Percentiles rank a stretch among this genome's conserved stretches.
Evolutionary conservation across 441 rosid species (phyloP).

Genomic region (Metrosideros polymorpha): DNA sequence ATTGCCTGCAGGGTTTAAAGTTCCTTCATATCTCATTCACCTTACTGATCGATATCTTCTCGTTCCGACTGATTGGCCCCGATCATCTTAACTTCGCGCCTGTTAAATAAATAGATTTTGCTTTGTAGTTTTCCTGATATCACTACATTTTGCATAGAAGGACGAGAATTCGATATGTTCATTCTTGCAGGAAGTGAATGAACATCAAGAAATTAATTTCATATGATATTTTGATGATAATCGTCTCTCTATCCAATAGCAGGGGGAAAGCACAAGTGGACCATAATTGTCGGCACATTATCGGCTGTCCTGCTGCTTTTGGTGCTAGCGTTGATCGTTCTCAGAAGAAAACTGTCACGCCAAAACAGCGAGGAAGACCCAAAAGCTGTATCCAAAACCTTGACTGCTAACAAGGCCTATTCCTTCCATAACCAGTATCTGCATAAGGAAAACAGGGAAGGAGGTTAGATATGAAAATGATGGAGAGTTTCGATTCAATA

Average conservation of each 20-base stretch:
- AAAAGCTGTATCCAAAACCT: slow-evolving; percentile 25
- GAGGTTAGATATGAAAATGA: slow-evolving; percentile 27
- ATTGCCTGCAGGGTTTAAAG: neutral
- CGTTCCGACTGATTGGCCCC: neutral
- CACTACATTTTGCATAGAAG: neutral
- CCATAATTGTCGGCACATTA: slow-evolving; percentile 17
- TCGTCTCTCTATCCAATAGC: neutral
- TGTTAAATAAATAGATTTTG: neutral
- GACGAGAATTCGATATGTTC: neutral
- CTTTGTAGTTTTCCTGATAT: neutral
- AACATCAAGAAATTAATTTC: neutral
- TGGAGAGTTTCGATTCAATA: neutral
- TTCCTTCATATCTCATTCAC: neutral
- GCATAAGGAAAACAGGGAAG: slow-evolving; percentile 29
- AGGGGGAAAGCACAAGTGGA: slow-evolving; percentile 23
- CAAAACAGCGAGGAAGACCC: slow-evolving; percentile 8
- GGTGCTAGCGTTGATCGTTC: slow-evolving; percentile 10
- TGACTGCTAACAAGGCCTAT: slow-evolving; percentile 17
- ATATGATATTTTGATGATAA: neutral
- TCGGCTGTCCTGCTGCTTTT: slow-evolving; percentile 20
- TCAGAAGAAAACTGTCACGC: slow-evolving; percentile 10
- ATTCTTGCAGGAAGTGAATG: neutral
- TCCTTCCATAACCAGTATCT: slow-evolving; percentile 18
- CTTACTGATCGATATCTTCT: neutral
- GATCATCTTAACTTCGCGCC: neutral